Evolutionary conservation across 1,284 basidiomycete species (phyloP).

Genomic region (Cutaneotrichosporon sp.): DNA sequence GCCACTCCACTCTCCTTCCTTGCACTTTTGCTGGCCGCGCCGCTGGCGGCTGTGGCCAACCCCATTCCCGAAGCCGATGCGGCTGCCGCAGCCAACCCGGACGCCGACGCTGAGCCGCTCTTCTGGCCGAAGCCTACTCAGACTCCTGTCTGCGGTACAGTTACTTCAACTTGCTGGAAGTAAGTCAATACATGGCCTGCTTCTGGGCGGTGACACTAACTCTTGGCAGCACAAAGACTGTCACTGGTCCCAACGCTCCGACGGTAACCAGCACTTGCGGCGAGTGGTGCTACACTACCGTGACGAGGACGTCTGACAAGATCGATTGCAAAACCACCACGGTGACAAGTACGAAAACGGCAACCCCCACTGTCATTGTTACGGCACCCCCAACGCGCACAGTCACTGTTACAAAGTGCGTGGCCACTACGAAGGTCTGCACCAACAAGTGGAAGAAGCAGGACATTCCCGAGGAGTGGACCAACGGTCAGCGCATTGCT

Average conservation of each 20-base stretch:
- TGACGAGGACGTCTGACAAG: background rate
- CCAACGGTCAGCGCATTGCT: constrained; percentile 9
- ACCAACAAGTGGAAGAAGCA: constrained; percentile 9
- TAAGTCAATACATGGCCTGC: background rate
- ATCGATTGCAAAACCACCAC: background rate
- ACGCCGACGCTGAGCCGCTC: background rate
- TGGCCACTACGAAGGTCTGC: background rate
- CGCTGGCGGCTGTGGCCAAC: background rate
- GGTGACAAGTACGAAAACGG: background rate
- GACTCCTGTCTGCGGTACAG: constrained; percentile 7
- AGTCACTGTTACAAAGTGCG: background rate
- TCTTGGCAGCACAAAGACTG: background rate
- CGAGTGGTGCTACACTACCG: constrained; percentile 5
- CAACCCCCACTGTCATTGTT: background rate
- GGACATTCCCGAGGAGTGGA: constrained; percentile 6
- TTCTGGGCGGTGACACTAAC: no score
- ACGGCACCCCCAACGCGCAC: constrained; percentile 3
- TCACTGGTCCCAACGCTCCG: background rate
- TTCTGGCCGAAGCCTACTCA: background rate
- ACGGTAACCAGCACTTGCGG: background rate
- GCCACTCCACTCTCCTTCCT: background rate
- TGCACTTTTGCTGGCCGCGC: background rate
- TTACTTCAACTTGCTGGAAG: background rate
- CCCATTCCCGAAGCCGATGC: background rate
- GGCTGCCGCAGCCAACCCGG: background rate